Evolutionary conservation across 1,284 basidiomycete species (phyloP).

Genomic region (Boletus albobrunnescens): DNA sequence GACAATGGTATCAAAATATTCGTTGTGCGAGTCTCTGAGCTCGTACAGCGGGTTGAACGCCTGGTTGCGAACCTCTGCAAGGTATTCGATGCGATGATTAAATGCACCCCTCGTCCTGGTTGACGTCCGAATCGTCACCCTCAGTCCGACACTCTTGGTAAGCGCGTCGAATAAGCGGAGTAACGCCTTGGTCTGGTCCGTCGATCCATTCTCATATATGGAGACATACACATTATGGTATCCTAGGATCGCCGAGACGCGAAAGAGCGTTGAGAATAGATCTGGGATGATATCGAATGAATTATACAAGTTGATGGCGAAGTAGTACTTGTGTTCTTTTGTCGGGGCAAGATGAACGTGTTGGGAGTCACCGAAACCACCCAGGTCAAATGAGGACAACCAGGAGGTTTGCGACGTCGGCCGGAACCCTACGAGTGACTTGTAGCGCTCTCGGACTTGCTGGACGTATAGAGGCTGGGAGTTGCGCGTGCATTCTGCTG

Average conservation of each 20-base stretch:
- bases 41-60: slow-evolving; percentile 92
- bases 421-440: slow-evolving; percentile 75
- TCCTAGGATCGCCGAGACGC: slow-evolving; percentile 82
- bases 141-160: slow-evolving; percentile 81
- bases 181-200: slow-evolving; percentile 93
- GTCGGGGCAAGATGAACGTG: slow-evolving; percentile 37
- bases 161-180: slow-evolving; percentile 90
- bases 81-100: slow-evolving; percentile 97
- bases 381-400: slow-evolving; percentile 50
- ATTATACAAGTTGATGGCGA: slow-evolving; percentile 96
- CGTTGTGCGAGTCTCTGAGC: slow-evolving; percentile 81
- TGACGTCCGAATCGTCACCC: slow-evolving; percentile 86
- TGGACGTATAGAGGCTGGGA: slow-evolving; percentile 80
- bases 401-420: slow-evolving; percentile 56
- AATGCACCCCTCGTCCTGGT: slow-evolving; percentile 91
- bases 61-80: slow-evolving; percentile 93
- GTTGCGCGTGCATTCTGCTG: slow-evolving; percentile 81
- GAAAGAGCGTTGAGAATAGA: slow-evolving; percentile 92
- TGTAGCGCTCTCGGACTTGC: slow-evolving; percentile 82
- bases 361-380: slow-evolving; percentile 44
- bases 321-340: slow-evolving; percentile 91
- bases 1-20: slow-evolving; percentile 90
- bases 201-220: slow-evolving; percentile 96
- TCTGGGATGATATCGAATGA: slow-evolving; percentile 98
- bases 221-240: slow-evolving; percentile 96